Evolutionary conservation across 1,139 yeast species (phyloP), one percentile per base, ranked within the genome.

Genomic region (Yamadazyma jaroonii): DNA sequence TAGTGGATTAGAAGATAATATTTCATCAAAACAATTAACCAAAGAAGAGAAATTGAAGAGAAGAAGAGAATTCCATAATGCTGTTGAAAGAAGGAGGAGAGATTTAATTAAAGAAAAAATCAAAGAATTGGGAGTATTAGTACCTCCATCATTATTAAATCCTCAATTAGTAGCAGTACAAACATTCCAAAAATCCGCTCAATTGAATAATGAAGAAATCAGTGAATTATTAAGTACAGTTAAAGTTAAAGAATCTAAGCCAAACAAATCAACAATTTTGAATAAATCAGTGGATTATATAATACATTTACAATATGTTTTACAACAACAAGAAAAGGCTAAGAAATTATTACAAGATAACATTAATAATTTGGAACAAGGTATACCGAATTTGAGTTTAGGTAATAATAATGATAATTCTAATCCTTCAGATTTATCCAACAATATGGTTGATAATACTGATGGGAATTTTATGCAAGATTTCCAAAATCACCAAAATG

Each of bases 41-140:
- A 80, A 81, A 52, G 92, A 84, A 43, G 87, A 81, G 41, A 84
- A 81, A 50, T 55, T 82, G 40, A 74, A 75, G 46, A 72, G 92
- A 50, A 72, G 90, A 49, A 66, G 89, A 45, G 90, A 84, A 52
- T 79, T 84, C 49, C 94, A 84, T 53, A 84, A 84, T 54, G 92
- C 89, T 1, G 94, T 84, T 4, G 94, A 84, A 56, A 68, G 92
- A 53, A 72, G 90, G 55, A 71, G 94, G 56, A 69, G 94, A 48
- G 94, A 84, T 53, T 64, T 84, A 48, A 84, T 84, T 47, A 84
- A 84, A 56, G 85, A 81, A 52, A 76, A 84, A 49, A 84, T 84
- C 43, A 81, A 82, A 53, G 90, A 83, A 45, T 60, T 84, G 45
- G 88, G 90, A 1, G 59, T 72, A 24, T 65, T 84, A 34, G 86